Evolutionary conservation across 2,329 filamentous ascomycete genomes (phyloP).

Genomic region (Curvularia eragrostidis): DNA sequence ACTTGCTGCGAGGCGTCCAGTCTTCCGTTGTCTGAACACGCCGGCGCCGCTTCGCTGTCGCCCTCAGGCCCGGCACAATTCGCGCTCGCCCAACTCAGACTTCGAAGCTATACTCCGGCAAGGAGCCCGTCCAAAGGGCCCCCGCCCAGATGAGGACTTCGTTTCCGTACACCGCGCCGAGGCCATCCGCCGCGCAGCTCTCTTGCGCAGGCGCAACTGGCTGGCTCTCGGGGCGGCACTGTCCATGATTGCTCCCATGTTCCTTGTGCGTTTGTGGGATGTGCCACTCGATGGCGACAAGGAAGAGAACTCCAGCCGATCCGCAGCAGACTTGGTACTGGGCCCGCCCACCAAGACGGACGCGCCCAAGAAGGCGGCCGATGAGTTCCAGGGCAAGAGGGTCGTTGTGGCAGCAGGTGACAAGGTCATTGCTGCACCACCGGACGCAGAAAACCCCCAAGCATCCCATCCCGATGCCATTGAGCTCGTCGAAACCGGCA

Average conservation of each 20-base stretch:
- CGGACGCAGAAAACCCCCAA: constrained; percentile 37
- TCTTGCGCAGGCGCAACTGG: constrained; percentile 41
- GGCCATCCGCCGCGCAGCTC: constrained; percentile 36
- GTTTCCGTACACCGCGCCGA: constrained; percentile 47
- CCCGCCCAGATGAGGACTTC: constrained; percentile 33
- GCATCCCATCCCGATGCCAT: constrained; percentile 60
- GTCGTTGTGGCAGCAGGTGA: constrained; percentile 68
- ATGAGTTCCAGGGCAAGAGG: constrained; percentile 61
- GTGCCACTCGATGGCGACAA: constrained; percentile 30
- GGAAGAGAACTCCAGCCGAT: constrained; percentile 31
- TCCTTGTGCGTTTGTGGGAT: constrained; percentile 45
- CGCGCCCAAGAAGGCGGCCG: constrained; percentile 39
- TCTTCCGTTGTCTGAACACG: constrained; percentile 39
- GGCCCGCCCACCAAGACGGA: constrained; percentile 40
- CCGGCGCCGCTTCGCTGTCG: constrained; percentile 19
- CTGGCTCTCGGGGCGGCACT: constrained; percentile 44
- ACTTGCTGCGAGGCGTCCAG: constrained; percentile 37
- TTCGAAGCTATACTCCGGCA: constrained; percentile 23
- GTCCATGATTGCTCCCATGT: constrained; percentile 48
- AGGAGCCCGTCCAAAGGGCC: constrained; percentile 16
- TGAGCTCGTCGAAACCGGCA: constrained; percentile 81
- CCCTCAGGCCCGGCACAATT: constrained; percentile 27
- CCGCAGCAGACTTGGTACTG: constrained; percentile 34
- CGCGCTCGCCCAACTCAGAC: constrained; percentile 24
- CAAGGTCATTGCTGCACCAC: constrained; percentile 58